Conservation (phyloP, 169 alveolate genomes). For the Babesia bovis region DNA sequence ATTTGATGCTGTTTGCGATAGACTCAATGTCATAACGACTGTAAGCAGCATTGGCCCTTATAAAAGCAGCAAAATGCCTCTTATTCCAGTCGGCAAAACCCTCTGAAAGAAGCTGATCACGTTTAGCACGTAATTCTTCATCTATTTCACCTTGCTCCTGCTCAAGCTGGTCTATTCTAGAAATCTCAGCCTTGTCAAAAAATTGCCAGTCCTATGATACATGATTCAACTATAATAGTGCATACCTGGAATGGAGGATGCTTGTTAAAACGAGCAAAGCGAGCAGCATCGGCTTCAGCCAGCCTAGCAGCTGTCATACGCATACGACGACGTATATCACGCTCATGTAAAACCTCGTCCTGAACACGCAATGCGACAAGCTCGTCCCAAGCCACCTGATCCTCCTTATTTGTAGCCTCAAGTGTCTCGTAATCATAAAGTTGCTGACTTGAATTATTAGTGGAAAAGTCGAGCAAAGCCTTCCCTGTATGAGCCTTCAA, state of each 20-base stretch:
- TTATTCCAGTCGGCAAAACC: conserved; percentile 75
- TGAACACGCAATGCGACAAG: conserved; percentile 49
- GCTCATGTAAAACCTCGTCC: conserved; percentile 37
- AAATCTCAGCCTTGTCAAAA: conserved; percentile 54
- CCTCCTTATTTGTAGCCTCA: conserved; percentile 26
- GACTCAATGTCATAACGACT: conserved; percentile 70
- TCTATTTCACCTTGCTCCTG: conserved; percentile 52
- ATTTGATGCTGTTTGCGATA: conserved; percentile 69
- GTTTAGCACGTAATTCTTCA: conserved; percentile 61
- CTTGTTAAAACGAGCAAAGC: neutral
- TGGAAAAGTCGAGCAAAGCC: conserved; percentile 69
- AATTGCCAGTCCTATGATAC: conserved; percentile 69
- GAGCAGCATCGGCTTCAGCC: conserved; percentile 2
- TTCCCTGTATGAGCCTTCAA: conserved; percentile 66
- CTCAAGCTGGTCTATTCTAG: conserved; percentile 61
- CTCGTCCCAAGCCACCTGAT: conserved; percentile 67
- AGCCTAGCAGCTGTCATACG: conserved; percentile 42
- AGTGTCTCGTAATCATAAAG: conserved; percentile 65
- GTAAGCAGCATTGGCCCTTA: conserved; percentile 71
- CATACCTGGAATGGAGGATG: conserved; percentile 11
- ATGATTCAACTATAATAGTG: neutral
- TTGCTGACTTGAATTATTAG: conserved; percentile 36
- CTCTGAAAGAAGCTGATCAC: conserved; percentile 53
- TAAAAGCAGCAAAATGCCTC: conserved; percentile 63
- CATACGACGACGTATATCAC: conserved; percentile 53